Conservation (phyloP, 2,329 filamentous ascomycete species). For the Pseudogymnoascus sp. region DNA sequence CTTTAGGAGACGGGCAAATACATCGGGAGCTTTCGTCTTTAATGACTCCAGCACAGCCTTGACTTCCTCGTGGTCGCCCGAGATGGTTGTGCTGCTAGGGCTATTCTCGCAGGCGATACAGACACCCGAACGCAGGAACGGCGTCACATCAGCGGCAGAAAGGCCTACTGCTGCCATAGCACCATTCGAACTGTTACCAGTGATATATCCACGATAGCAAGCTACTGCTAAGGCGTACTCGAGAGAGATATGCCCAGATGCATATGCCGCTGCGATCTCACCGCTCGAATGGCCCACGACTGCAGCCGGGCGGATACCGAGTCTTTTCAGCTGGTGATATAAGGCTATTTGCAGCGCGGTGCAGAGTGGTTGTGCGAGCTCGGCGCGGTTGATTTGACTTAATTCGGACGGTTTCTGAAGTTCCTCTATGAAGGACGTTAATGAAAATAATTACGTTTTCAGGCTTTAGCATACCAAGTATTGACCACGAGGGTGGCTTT, state of each 20-base stretch:
- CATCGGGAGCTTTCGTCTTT: too few species aligned
- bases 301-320: conserved; percentile 25
- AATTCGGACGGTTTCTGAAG: too few species aligned
- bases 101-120: conserved; percentile 17
- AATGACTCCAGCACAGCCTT: too few species aligned
- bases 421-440: too few species aligned
- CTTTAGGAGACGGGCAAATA: too few species aligned
- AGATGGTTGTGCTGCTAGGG: conserved; percentile 20
- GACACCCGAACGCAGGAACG: background rate
- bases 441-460: too few species aligned
- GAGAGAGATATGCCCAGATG: conserved; percentile 13
- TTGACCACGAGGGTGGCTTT: too few species aligned
- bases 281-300: conserved; percentile 35
- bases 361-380: conserved; percentile 22
- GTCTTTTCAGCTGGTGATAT: conserved; percentile 17
- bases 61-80: conserved; percentile 15
- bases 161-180: conserved; percentile 18
- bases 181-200: background rate
- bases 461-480: too few species aligned
- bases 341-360: conserved; percentile 20
- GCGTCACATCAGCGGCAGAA: background rate
- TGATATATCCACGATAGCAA: conserved; percentile 14
- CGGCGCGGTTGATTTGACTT: conserved; percentile 26
- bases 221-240: conserved; percentile 16
- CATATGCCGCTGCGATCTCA: conserved; percentile 37